Percentiles rank a stretch among this genome's conserved stretches.
Evolutionary conservation across 2,329 filamentous ascomycete species (phyloP).

Genomic region (Didymella arachidicola): DNA sequence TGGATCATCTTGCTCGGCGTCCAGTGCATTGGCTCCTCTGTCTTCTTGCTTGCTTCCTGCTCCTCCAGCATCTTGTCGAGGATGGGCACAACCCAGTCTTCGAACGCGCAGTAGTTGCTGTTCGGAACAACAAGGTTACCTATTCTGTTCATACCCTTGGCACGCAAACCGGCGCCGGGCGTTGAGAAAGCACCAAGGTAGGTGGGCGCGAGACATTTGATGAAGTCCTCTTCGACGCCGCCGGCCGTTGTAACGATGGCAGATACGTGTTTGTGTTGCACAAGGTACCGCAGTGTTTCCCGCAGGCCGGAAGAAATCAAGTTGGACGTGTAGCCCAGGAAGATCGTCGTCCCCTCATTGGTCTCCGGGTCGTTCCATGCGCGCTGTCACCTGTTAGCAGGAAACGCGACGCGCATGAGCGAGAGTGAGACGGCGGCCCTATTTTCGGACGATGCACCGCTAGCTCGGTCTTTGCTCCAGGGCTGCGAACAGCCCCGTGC

Average conservation of each 20-base stretch:
- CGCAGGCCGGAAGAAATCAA: constrained; percentile 94
- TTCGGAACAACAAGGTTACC: constrained; percentile 96
- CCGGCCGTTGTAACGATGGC: constrained; percentile 95
- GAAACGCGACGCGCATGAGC: constrained; percentile 32
- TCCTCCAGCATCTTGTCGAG: constrained; percentile 93
- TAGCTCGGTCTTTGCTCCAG: constrained; percentile 29
- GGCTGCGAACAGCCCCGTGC: constrained; percentile 21
- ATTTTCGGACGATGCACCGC: constrained; percentile 43
- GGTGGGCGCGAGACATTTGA: constrained; percentile 95
- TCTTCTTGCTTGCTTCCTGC: constrained; percentile 79
- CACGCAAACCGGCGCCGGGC: constrained; percentile 77
- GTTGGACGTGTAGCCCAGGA: constrained; percentile 97
- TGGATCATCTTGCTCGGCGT: constrained; percentile 92
- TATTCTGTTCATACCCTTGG: constrained; percentile 91
- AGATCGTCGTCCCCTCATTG: constrained; percentile 84
- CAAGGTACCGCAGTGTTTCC: constrained; percentile 89
- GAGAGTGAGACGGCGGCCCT: constrained; percentile 30
- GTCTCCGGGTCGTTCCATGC: constrained; percentile 83
- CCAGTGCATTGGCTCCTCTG: constrained; percentile 78
- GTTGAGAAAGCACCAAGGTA: constrained; percentile 89
- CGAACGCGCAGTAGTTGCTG: constrained; percentile 95
- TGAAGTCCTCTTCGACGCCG: constrained; percentile 95
- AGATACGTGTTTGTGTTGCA: constrained; percentile 90
- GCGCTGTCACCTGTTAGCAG: constrained; percentile 61
- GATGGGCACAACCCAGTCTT: constrained; percentile 97